Conservation (phyloP, 2,329 filamentous ascomycete species). For the Penicillium sp. region DNA sequence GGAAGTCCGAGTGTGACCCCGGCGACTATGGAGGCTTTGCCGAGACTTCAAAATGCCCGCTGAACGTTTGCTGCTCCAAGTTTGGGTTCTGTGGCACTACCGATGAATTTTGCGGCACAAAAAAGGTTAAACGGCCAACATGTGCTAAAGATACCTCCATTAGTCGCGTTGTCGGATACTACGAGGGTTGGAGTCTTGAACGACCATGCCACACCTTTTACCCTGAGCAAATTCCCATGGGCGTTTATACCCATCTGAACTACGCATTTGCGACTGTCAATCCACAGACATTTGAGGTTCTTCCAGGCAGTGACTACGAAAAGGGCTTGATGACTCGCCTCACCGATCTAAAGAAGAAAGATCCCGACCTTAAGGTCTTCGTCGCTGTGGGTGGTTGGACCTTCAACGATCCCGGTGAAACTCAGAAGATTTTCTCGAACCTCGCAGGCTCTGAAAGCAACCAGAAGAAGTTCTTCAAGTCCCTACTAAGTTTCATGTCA, state of each 20-base stretch:
- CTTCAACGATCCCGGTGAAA: constrained; percentile 33
- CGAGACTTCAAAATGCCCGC: constrained; percentile 29
- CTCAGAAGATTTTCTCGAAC: constrained; percentile 25
- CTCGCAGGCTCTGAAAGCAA: constrained; percentile 21
- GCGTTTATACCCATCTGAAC: constrained; percentile 41
- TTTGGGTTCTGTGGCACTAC: constrained; percentile 19
- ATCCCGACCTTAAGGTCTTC: constrained; percentile 28
- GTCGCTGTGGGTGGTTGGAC: constrained; percentile 37
- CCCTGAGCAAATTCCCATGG: constrained; percentile 30
- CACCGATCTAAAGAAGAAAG: constrained; percentile 41
- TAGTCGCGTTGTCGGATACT: constrained; percentile 42
- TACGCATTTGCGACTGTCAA: constrained; percentile 54
- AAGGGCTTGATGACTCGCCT: constrained; percentile 32
- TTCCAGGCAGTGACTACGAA: constrained; percentile 34
- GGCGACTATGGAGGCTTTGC: constrained; percentile 30
- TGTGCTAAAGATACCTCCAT: background rate
- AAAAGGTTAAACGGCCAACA: background rate
- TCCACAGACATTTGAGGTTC: constrained; percentile 39
- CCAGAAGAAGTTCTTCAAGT: background rate
- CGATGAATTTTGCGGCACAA: constrained; percentile 12
- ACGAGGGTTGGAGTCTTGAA: constrained; percentile 40
- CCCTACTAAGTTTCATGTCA: constrained; percentile 20
- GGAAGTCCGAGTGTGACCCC: constrained; percentile 35
- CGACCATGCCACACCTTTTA: constrained; percentile 30
- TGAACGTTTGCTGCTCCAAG: constrained; percentile 42